Evolutionary conservation across 805 yeast genomes (phyloP), one percentile per base, ranked within the genome.

Genomic region (Tetrapisispora taiwanensis): DNA sequence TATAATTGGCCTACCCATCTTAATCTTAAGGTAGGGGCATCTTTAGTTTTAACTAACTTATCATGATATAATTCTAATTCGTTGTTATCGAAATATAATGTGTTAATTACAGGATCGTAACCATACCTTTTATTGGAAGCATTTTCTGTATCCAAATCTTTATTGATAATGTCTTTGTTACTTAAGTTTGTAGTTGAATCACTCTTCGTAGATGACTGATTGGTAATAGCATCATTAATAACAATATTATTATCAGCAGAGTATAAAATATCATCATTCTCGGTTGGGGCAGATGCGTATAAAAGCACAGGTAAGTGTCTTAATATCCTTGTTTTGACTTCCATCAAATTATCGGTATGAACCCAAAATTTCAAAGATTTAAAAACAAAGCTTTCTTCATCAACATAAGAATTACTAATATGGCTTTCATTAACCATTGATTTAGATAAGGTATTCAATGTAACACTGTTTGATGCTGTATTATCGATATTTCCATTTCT

Each of bases 291-390:
- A 4, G 66, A 56, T 33, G 69, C 67, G 55, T 88, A 92, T 39
- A 90, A 84, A 49, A 90, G 73, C 6, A 89, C 95, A 1, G 98
- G 98, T 52, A 90, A 75, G 56, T 87, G 95, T 62, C 97, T 82
- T 60, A 90, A 75, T 52, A 90, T 85, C 47, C 88, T 79, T n/a
- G 97, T 87, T 69, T 90, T 90, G 45, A 89, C 95, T 67, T 90
- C 97, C 96, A 90, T 89, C 60, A 92, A 62, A 61, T 87, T 84
- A 54, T 92, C 98, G n/a, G 90, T 89, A 62, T 90, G 97, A 36
- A 92, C 75, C 98, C 98, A 90, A 65, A 90, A 90, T 67, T 85
- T 87, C 65, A 81, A 79, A 14, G 86, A 80, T 70, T 81, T 70
- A 55, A 79, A 60, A 27, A 18, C 26, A 18, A 37, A 37, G 15